Conservation (phyloP, 371 early-diverging fungal genomes). For the Rhizomucor pusillus region DNA sequence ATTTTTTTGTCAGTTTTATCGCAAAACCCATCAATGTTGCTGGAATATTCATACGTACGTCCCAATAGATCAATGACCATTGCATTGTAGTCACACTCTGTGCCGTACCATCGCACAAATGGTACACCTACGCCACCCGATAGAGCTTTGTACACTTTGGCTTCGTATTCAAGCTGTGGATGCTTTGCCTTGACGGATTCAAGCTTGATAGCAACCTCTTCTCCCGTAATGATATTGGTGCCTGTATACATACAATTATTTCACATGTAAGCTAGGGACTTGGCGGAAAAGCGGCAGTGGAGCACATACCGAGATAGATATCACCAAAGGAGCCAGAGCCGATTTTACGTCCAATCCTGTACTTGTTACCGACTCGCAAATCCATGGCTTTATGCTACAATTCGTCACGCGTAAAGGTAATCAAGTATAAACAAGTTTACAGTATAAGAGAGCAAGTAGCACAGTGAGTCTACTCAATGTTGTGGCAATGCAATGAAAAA, state of each 20-base stretch:
- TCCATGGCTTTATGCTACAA: slow-evolving; percentile 24
- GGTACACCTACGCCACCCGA: slow-evolving; percentile 97
- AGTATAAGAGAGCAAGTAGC: too few species aligned
- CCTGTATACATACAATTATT: slow-evolving; percentile 48
- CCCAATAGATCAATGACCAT: slow-evolving; percentile 99
- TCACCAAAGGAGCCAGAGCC: slow-evolving; percentile 99
- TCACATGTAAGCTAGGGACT: background rate
- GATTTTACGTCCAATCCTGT: slow-evolving; percentile 95
- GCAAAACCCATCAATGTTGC: background rate
- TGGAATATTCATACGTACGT: slow-evolving; percentile 39
- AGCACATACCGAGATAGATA: slow-evolving; percentile 87
- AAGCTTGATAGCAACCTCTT: slow-evolving; percentile 97
- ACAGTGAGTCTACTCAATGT: too few species aligned
- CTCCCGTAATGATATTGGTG: slow-evolving; percentile 88
- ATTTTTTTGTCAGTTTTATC: background rate
- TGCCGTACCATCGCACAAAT: slow-evolving; percentile 92
- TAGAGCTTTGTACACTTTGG: slow-evolving; percentile 91
- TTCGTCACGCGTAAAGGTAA: background rate
- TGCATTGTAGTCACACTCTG: slow-evolving; percentile 91
- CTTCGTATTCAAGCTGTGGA: slow-evolving; percentile 97
- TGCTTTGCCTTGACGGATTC: slow-evolving; percentile 92
- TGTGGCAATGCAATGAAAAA: too few species aligned
- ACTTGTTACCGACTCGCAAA: slow-evolving; percentile 88
- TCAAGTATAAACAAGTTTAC: background rate
- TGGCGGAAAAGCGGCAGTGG: background rate